Conservation (phyloP, 164 flowering plant species). For the Piper longum region DNA sequence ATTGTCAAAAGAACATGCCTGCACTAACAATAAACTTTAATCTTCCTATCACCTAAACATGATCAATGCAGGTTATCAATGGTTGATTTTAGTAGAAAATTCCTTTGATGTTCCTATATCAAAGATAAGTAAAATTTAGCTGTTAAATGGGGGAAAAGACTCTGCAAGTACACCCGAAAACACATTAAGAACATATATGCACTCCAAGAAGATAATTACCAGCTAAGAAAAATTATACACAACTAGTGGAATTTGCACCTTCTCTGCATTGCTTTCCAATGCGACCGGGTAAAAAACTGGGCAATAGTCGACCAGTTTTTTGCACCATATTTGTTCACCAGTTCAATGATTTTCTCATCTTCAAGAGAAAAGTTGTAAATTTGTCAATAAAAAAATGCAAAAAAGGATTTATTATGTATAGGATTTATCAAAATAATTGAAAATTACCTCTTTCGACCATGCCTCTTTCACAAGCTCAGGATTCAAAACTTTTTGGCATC, state of each 20-base stretch:
- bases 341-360: constrained; percentile 32
- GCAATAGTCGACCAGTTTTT: constrained; percentile 44
- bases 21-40: too few relatives aligned
- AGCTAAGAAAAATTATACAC: not conserved
- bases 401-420: not conserved
- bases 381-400: not conserved
- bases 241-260: constrained; percentile 15
- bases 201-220: not conserved
- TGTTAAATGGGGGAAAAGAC: too few relatives aligned
- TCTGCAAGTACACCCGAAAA: too few relatives aligned
- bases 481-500: constrained; percentile 50
- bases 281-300: constrained; percentile 37
- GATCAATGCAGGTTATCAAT: too few relatives aligned
- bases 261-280: constrained; percentile 55
- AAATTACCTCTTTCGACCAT: constrained; percentile 41
- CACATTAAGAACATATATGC: too few relatives aligned
- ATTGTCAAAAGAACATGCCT: too few relatives aligned
- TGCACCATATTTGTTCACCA: constrained; percentile 29
- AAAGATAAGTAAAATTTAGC: too few relatives aligned
- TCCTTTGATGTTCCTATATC: too few relatives aligned
- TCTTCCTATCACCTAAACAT: too few relatives aligned
- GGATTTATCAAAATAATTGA: not conserved
- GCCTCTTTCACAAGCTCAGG: constrained; percentile 47
- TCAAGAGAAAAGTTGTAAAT: constrained; percentile 6
- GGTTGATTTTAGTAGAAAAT: too few relatives aligned